phyloP scores from a whole-genome alignment of 164 flowering plant genomes.

The Hamamelis virginiana region DNA sequence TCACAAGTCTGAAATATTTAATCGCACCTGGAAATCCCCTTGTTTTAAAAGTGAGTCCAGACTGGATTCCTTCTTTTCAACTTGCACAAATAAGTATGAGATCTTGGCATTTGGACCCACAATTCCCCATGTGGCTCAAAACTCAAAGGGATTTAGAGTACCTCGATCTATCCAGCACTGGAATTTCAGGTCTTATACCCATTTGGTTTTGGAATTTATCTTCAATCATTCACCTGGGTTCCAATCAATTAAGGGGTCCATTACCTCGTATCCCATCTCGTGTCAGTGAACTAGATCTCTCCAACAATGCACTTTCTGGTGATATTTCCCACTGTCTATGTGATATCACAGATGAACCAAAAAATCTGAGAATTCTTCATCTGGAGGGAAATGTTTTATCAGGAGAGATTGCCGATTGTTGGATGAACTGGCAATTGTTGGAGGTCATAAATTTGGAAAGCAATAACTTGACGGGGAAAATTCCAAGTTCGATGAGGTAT shows the following conservation, averaged over 20 bases:
- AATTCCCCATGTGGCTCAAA: constrained; percentile 14
- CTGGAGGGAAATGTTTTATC: constrained; percentile 13
- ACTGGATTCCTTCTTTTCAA: constrained; percentile 22
- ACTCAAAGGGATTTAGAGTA: neutral
- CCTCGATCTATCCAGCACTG: constrained; percentile 11
- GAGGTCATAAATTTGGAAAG: neutral
- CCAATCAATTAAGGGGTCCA: constrained; percentile 7
- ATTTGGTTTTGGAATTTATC: constrained; percentile 15
- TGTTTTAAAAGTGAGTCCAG: neutral
- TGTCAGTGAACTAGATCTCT: constrained; percentile 3
- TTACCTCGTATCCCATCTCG: neutral
- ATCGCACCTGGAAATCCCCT: neutral
- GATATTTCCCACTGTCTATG: constrained; percentile 10
- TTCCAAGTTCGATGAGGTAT: constrained; percentile 11
- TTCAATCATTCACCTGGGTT: neutral
- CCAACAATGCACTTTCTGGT: constrained; percentile 15
- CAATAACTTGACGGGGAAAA: constrained; percentile 15
- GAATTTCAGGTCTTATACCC: constrained; percentile 11
- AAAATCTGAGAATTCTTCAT: neutral
- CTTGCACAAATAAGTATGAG: neutral
- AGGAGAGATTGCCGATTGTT: constrained; percentile 29
- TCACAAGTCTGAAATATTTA: neutral
- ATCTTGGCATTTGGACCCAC: constrained; percentile 1
- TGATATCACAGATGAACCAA: neutral
- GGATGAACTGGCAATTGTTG: neutral